Base-by-base conservation (phyloP, 1,284 basidiomycete genomes). In the Anthracocystis panici-leucophaei region DNA sequence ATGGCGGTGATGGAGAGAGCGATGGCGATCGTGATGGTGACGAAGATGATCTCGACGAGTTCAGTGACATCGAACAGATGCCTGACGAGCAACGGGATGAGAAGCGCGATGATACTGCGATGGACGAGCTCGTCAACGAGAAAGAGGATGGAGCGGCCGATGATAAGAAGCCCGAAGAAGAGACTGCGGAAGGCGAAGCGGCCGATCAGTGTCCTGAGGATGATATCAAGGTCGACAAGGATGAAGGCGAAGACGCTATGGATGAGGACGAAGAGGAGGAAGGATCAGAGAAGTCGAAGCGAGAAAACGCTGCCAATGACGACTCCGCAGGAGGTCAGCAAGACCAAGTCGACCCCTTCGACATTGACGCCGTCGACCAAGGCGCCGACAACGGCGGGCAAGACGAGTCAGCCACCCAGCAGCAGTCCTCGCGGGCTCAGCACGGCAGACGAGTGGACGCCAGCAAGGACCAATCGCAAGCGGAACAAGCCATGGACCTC, bases 1-100 rank as follows among this genome's bases (percentile, higher is more conserved):
- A 78, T 31, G 75, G 69, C 20, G 62, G 55, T 31, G 65, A 68
- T 40, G 75, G 48, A 5, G 54, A 65, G 35, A 65, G 67, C 40
- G 70, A 74, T 2, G 85, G 78, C 18, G 84, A 79, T 12, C 82
- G 86, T 40, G 87, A 80, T 12, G 84, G 86, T 35, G 87, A 88
- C 38, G 76, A 82, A 2, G 69, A 84, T 55, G 92, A 92, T 27
- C 89, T 90, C 44, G 86, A 87, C 56, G 87, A 88, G 6, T 89
- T 92, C 3, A 89, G 92, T 85, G 91, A 93, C 73, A 89, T 92
- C 25, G 88, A 90, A 66, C 86, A 93, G 58, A 90, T 53, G 45
- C 89, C 61, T 2, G 59, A 66, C 11, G 71, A 77, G 20, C 60
- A 65, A 23, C 49, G 46, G 20, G 52, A 69, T 4, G 50, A 71